A percentile compares a stretch with the other conserved stretches of the same genome.
These are phyloP conservation scores for Starmerella tilneyi DNA, from an alignment of 805 yeast species.

Conservation along the genomic window DNA sequence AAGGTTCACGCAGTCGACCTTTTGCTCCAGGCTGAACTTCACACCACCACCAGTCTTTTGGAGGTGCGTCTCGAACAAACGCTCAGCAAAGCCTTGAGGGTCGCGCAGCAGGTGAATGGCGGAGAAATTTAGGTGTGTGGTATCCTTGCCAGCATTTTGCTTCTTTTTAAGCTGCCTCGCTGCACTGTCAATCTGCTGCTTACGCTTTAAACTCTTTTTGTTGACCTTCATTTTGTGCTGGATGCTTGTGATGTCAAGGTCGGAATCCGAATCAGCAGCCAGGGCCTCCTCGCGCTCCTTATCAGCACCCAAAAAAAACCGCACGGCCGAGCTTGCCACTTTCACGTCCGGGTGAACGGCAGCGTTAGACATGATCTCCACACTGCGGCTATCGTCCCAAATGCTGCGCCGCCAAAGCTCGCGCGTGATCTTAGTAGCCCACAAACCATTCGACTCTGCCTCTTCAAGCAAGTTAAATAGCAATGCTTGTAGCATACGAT, in stretches of 20 bases:
- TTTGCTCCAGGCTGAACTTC: constrained; percentile 75
- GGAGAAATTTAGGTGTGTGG: constrained; percentile 75
- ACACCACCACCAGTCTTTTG: constrained; percentile 34
- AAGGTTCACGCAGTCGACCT: constrained; percentile 75
- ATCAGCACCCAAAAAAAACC: constrained; percentile 90
- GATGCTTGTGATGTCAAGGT: constrained; percentile 53
- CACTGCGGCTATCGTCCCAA: constrained; percentile 95
- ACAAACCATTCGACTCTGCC: constrained; percentile 72
- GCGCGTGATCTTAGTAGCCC: constrained; percentile 93
- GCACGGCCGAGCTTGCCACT: constrained; percentile 80
- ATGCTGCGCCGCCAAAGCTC: constrained; percentile 96
- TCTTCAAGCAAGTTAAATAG: constrained; percentile 78
- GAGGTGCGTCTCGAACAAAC: constrained; percentile 60
- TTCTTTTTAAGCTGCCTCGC: constrained; percentile 53
- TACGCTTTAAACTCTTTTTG: constrained; percentile 70
- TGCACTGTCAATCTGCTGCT: constrained; percentile 69
- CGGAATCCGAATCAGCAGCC: constrained; percentile 62
- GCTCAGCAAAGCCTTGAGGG: constrained; percentile 96
- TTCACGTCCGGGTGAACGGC: constrained; percentile 79
- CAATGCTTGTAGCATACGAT: constrained; percentile 82
- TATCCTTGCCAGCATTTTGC: constrained; percentile 39
- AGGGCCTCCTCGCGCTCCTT: constrained; percentile 79
- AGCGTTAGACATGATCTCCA: constrained; percentile 96
- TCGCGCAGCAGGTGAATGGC: constrained; percentile 91
- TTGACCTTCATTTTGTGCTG: constrained; percentile 75